These are phyloP conservation scores for Botrytis cinerea DNA, from an alignment of 2,329 filamentous ascomycete genomes.

Conservation along the genomic window DNA sequence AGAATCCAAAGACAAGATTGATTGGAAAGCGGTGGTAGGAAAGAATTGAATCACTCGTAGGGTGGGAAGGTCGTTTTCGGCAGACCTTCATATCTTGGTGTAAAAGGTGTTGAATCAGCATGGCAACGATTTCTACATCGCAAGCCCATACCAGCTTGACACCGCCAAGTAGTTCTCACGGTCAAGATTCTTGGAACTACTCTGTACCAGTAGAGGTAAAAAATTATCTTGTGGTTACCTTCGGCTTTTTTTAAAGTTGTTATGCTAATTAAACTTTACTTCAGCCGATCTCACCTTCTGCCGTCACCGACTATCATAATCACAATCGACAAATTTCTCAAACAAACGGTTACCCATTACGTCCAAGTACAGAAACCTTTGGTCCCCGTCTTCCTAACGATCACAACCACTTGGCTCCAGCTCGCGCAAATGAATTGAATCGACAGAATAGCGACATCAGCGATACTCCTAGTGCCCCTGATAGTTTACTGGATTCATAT, in stretches of 20 bases:
- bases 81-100: slow-evolving; percentile 1
- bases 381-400: slow-evolving; percentile 27
- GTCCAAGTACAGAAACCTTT: slow-evolving; percentile 13
- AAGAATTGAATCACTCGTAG: slow-evolving; percentile 1
- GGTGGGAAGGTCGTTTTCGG: slow-evolving; percentile 4
- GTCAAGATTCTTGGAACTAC: slow-evolving; percentile 39
- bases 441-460: slow-evolving; percentile 48
- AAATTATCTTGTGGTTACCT: slow-evolving; percentile 27
- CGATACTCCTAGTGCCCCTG: slow-evolving; percentile 47
- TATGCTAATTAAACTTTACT: slow-evolving; percentile 18
- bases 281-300: slow-evolving; percentile 13
- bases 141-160: slow-evolving; percentile 41
- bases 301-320: slow-evolving; percentile 9
- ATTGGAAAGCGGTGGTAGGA: neutral
- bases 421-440: slow-evolving; percentile 43
- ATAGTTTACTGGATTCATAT: slow-evolving; percentile 51
- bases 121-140: slow-evolving; percentile 43
- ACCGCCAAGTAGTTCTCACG: slow-evolving; percentile 40
- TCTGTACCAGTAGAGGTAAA: slow-evolving; percentile 37
- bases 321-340: slow-evolving; percentile 27
- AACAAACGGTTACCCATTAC: slow-evolving; percentile 28
- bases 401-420: slow-evolving; percentile 41
- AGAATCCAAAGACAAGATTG: neutral
- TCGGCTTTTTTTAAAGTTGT: neutral
- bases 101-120: slow-evolving; percentile 21